Base-by-base conservation (phyloP, 768 basidiomycete genomes). In the Phanerochaete carnosa region DNA sequence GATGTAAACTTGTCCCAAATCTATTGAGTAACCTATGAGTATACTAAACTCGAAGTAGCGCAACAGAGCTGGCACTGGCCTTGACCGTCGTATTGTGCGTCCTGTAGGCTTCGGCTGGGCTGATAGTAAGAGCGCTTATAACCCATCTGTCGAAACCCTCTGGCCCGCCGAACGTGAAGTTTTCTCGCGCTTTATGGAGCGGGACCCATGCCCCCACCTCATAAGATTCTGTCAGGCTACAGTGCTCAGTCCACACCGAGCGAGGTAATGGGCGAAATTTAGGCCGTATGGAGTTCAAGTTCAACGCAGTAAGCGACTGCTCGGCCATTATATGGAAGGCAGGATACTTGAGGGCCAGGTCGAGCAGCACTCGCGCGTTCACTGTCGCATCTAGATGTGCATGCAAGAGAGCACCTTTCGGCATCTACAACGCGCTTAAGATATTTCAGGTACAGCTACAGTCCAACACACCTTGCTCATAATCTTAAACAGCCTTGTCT, bases 331-430 rank as follows among this genome's bases (percentile, higher is more conserved):
- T 78, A 71, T 90, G 85, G n/a, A 92, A 75, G 8, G 79, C 77
- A 2, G 83, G 77, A 32, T 90, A 76, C 55, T 81, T 70, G 26
- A 86, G 69, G 1, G 87, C 88, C 12, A 86, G 73, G 19, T 76
- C 68, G 15, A 88, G 74, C 5, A 91, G 74, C 25, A 77, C 74
- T 22, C 74, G 67, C 0, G 77, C 79, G 55, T 87, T 82, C 25
- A 89, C 86, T 0, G 84, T 88, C 22, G 88, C 86, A 66, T 89
- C 89, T n/a, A 92, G 75, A 68, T 92, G 90, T 0, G 79, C 83
- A 64, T 92, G 90, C 15, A 93, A 75, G 3, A 92, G 76, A 0
- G 81, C 88, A 43, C 90, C 91, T 72, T 92, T 92, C 1, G 90
- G 90, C 88, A 92, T 90, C 87, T 89, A 28, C 29, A 15, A 55